Conservation (phyloP, 1,284 basidiomycete genomes). For the Testicularia cyperi region DNA sequence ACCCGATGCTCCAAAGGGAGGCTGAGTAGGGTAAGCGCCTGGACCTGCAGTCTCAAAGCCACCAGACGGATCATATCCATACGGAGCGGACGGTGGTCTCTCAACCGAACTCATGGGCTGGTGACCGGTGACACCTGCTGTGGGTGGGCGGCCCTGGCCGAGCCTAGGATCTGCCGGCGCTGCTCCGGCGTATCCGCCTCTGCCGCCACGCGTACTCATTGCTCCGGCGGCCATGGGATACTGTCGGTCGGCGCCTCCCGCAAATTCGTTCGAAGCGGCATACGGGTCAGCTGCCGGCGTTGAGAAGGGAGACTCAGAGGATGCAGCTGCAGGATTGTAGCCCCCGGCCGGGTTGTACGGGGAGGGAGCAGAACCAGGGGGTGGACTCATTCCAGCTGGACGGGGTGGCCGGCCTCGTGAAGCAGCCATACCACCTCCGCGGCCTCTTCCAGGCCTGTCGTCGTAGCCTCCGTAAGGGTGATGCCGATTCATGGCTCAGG, state of each 20-base stretch:
- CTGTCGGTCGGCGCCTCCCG: conserved; percentile 25
- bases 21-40: not conserved
- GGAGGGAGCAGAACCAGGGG: conserved; percentile 9
- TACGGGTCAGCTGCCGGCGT: conserved; percentile 20
- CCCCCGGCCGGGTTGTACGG: conserved; percentile 12
- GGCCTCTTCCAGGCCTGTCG: conserved; percentile 55
- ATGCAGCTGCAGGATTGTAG: conserved; percentile 14
- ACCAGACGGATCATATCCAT: not conserved
- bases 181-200: too few species aligned
- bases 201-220: conserved; percentile 19
- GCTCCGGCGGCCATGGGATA: conserved; percentile 22
- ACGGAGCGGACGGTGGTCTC: not conserved
- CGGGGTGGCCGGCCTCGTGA: conserved; percentile 16
- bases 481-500: conserved; percentile 73
- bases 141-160: too few species aligned
- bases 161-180: too few species aligned
- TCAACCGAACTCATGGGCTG: not conserved
- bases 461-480: conserved; percentile 81
- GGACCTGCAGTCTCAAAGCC: not conserved
- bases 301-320: conserved; percentile 7
- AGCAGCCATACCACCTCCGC: conserved; percentile 22
- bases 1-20: not conserved
- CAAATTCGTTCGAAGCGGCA: conserved; percentile 13
- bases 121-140: too few species aligned
- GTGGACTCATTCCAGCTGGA: conserved; percentile 19